Conservation (phyloP, 2,329 filamentous ascomycete genomes). For the Ophiostoma sp. region DNA sequence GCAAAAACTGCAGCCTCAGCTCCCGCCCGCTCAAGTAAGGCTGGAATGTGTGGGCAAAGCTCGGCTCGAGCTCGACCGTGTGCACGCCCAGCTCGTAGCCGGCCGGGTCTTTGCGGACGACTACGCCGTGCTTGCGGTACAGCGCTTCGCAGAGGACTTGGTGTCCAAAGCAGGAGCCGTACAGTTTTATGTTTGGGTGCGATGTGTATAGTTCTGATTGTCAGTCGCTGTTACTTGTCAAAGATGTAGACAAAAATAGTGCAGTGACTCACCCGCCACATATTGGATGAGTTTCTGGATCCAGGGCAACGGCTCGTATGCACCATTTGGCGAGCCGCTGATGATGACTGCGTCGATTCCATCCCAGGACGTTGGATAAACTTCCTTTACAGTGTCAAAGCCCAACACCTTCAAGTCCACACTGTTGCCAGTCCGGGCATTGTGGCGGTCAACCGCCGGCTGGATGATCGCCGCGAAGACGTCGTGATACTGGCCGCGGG, state of each 20-base stretch:
- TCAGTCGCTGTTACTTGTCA: neutral
- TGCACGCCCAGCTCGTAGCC: conserved; percentile 35
- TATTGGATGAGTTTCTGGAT: conserved; percentile 27
- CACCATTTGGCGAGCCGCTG: conserved; percentile 36
- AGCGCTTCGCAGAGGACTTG: conserved; percentile 39
- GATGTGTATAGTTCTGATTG: conserved; percentile 30
- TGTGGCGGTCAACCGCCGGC: conserved; percentile 11
- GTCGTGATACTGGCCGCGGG: conserved; percentile 17
- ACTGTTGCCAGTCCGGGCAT: neutral
- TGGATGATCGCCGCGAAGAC: conserved; percentile 13
- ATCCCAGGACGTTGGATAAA: conserved; percentile 33
- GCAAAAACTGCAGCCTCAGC: neutral
- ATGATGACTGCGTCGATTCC: conserved; percentile 38
- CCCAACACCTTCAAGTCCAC: neutral
- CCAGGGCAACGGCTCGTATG: conserved; percentile 33
- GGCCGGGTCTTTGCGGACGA: conserved; percentile 30
- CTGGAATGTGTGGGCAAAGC: neutral
- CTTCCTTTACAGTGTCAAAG: conserved; percentile 8
- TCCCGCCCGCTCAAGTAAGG: neutral
- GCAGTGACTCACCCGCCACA: conserved; percentile 22
- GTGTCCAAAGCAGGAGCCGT: conserved; percentile 43
- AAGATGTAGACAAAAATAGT: neutral
- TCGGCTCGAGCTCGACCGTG: conserved; percentile 24
- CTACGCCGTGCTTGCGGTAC: conserved; percentile 31
- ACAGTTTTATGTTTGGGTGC: conserved; percentile 35